Evolutionary conservation across 176 grass and related monocot genomes (phyloP), one percentile per base, ranked within the genome.

Genomic region (Stipa capillata): DNA sequence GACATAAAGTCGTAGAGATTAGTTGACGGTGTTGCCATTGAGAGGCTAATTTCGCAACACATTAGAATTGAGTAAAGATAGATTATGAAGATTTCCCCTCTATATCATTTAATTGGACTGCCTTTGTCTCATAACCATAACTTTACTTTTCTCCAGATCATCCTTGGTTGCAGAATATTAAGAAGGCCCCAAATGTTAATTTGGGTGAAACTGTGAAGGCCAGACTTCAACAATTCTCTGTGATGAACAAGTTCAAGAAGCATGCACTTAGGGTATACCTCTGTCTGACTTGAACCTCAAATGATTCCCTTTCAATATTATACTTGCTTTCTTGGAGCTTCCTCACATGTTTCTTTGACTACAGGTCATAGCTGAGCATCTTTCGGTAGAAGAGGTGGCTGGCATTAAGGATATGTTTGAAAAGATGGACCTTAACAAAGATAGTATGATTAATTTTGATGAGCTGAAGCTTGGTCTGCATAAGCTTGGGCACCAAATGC

Each of bases 201-300:
- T 79, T 94, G 29, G 91, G 91, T 32, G 91, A 94, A 83, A 91
- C 79, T 68, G 91, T 94, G 56, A 88, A 81, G 84, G 88, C 91
- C 62, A 91, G 91, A 55, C 89, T 91, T 37, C 89, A 94, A 76
- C 86, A 91, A 78, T 94, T 94, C 66, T 91, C 91, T 69, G 80
- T 94, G 59, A 87, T 94, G 89, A 89, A 89, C 80, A 94, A 88
- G 59, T 89, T 94, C 80, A 94, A 94, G 84, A 94, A 94, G 86
- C 87, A 73, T 80, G 92, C 92, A 36, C 89, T 94, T 79, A 87
- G 74, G 55, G 89, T 94, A 89, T 25, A 48, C 33, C 69, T 79
- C 25, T 45, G 34, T 82, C 81, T 51, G 5, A 85, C 42, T 80
- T 77, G 33, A 41, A 29, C 21, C n/a, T 76, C 48, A 75, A 42